Evolutionary conservation across 805 yeast species (phyloP).

Genomic region (Naumovozyma castellii): DNA sequence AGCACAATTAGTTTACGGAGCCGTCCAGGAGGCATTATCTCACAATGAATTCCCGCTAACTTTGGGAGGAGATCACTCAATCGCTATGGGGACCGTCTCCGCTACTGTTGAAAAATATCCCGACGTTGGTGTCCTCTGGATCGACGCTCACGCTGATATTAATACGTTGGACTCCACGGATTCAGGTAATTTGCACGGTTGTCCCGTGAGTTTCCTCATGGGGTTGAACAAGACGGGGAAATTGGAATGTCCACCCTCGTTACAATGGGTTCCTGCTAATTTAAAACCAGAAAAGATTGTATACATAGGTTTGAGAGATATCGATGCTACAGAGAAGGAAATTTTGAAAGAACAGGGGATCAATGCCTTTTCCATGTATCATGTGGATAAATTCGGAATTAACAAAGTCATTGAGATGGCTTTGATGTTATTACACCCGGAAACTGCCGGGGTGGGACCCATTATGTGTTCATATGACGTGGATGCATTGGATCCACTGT

Average conservation of each 20-base stretch:
- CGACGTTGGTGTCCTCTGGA: slow-evolving; percentile 86
- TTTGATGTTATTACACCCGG: slow-evolving; percentile 64
- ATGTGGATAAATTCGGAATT: slow-evolving; percentile 88
- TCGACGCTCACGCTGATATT: slow-evolving; percentile 97
- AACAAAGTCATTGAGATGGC: slow-evolving; percentile 91
- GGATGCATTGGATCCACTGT: slow-evolving; percentile 91
- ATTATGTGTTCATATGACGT: slow-evolving; percentile 90
- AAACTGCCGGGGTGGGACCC: slow-evolving; percentile 62
- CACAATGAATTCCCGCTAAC: slow-evolving; percentile 61
- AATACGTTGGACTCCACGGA: slow-evolving; percentile 78
- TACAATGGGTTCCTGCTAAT: slow-evolving; percentile 68
- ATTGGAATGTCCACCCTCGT: slow-evolving; percentile 48
- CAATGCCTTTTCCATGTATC: slow-evolving; percentile 89
- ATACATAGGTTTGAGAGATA: slow-evolving; percentile 90
- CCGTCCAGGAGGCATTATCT: slow-evolving; percentile 44
- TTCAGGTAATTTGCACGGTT: slow-evolving; percentile 91
- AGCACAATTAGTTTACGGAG: slow-evolving; percentile 50
- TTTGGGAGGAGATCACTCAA: slow-evolving; percentile 93
- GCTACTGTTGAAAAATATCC: slow-evolving; percentile 75
- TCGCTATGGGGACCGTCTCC: slow-evolving; percentile 86
- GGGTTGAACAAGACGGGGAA: slow-evolving; percentile 56
- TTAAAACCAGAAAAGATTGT: slow-evolving; percentile 67
- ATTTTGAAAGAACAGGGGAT: slow-evolving; percentile 63
- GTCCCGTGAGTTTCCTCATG: slow-evolving; percentile 86
- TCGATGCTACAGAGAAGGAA: slow-evolving; percentile 75